Base-by-base conservation (phyloP, 202 grass and related monocot species). In the Zizania palustris region DNA sequence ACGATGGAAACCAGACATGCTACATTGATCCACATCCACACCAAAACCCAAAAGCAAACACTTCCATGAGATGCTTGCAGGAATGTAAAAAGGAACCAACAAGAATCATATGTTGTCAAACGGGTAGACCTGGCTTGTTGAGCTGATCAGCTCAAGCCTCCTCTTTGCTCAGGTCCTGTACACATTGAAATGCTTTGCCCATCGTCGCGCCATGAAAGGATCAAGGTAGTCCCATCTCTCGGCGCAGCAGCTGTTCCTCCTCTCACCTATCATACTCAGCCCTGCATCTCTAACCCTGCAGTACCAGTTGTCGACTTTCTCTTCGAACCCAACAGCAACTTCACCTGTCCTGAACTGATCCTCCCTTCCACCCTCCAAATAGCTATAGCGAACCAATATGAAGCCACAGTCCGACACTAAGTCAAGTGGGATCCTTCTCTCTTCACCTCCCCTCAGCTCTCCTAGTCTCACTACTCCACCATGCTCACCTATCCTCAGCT, bases 131-230 rank as follows among this genome's bases (percentile, higher is more conserved):
- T 38, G 5, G 1, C 56, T 21, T 64, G 16, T 7, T 64, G 39
- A 75, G 63, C 70, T 36, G 62, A 62, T 48, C 37, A 79, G 35
- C 67, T 40, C 60, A 44, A 54, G 35, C 16, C 18, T 22, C 45
- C 72, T 56, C 65, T 66, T 49, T 9, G 53, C 60, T 92, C 85
- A 92, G 28, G 81, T 72, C 73, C 89, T 92, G 71, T 93, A 96
- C 42, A 89, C 88, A 43, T 93, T 87, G 85, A 99, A 84, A 88
- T 96, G 90, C 72, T 99, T 99, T 9, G 92, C 90, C 96, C 92
- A 99, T 71, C 96, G 68, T 6, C 83, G 85, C 11, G 91, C 96
- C 81, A 93, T 92, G 79, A 96, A 93, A 0, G 92, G 92, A 45
- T 99, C 96, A 6, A 93, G 87, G 60, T 93, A 90, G 44, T 92